Evolutionary conservation across 2,329 filamentous ascomycete genomes (phyloP).

Genomic region (Cladosporium oxysporum): DNA sequence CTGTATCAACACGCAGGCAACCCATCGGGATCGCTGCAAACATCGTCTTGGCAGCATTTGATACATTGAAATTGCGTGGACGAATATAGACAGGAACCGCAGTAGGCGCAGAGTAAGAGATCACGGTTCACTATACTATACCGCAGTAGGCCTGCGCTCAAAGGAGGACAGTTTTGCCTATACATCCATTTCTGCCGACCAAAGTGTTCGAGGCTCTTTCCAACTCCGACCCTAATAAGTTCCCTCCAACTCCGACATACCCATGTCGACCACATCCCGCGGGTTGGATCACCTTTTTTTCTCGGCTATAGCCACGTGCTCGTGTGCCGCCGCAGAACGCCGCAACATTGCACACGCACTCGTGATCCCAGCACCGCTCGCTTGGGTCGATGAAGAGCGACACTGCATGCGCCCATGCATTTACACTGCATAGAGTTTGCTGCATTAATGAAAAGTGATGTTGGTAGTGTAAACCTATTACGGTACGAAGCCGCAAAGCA

Average conservation of each 20-base stretch:
- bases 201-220: neutral
- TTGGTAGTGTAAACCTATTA: neutral
- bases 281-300: neutral
- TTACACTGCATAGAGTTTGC: neutral
- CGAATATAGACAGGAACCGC: neutral
- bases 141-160: neutral
- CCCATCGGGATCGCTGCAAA: neutral
- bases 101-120: neutral
- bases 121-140: neutral
- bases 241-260: neutral
- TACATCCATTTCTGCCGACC: neutral
- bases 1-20: neutral
- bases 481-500: neutral
- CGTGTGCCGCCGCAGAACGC: neutral
- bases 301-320: neutral
- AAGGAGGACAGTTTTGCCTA: neutral
- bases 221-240: neutral
- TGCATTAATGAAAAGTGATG: neutral
- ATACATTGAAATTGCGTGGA: neutral
- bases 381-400: neutral
- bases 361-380: neutral
- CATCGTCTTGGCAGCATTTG: neutral
- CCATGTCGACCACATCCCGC: neutral
- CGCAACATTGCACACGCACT: neutral
- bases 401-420: neutral